A percentile compares a stretch with the other conserved stretches of the same genome.
Evolutionary conservation across 2,329 filamentous ascomycete genomes (phyloP).

Genomic region (Meredithiella fracta): DNA sequence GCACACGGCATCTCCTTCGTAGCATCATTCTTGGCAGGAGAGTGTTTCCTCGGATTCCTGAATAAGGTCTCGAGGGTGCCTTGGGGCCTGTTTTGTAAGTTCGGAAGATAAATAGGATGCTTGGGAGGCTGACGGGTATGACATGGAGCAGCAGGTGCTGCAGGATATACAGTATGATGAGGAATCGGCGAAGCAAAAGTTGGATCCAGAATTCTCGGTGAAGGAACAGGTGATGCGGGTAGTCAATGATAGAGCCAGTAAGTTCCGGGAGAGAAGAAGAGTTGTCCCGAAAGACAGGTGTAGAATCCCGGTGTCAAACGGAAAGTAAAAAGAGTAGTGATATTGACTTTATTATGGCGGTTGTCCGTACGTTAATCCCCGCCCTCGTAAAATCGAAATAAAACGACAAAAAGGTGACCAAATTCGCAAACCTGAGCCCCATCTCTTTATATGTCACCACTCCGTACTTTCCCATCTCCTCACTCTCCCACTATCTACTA

Average conservation of each 20-base stretch:
- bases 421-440: no score
- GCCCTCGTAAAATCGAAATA: no score
- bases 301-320: no score
- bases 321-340: no score
- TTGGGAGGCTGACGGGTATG: neutral
- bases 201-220: constrained; percentile 2
- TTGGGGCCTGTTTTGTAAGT: neutral
- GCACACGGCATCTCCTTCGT: constrained; percentile 8
- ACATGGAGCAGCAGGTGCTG: constrained; percentile 13
- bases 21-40: constrained; percentile 14
- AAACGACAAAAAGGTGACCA: no score
- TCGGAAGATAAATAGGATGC: neutral
- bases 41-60: neutral
- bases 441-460: no score
- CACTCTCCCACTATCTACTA: no score
- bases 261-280: no score
- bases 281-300: no score
- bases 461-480: no score
- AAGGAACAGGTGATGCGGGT: constrained; percentile 1
- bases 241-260: neutral
- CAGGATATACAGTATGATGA: constrained; percentile 12
- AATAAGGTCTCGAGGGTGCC: neutral
- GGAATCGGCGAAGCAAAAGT: constrained; percentile 14
- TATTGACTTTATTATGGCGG: no score
- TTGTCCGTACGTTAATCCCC: no score